These are phyloP conservation scores for Melaleuca alternifolia DNA, from an alignment of 345 rosid species.

Conservation along the genomic window DNA sequence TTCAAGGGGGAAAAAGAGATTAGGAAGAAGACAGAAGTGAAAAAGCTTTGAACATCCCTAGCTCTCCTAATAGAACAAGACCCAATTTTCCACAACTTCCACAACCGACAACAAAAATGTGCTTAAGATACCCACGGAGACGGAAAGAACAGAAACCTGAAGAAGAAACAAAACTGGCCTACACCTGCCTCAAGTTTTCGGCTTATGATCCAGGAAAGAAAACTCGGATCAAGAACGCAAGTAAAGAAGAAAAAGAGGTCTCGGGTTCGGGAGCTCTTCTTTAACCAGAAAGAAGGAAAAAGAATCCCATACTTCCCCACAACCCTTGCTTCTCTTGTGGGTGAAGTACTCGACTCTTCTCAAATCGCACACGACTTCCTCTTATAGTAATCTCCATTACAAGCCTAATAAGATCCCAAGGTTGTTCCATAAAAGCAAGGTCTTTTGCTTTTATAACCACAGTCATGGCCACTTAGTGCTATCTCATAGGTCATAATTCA, in stretches of 20 bases:
- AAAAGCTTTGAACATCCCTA: not conserved
- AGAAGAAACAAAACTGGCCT: not conserved
- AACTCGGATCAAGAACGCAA: not conserved
- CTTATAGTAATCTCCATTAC: too few relatives aligned
- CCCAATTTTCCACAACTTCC: not conserved
- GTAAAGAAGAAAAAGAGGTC: not conserved
- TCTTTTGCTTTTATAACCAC: too few relatives aligned
- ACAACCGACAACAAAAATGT: not conserved
- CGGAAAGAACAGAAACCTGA: not conserved
- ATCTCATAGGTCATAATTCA: not conserved
- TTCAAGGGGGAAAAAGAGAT: not conserved
- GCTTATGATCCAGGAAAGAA: not conserved
- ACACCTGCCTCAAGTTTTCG: not conserved
- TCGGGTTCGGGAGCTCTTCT: not conserved
- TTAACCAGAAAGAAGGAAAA: not conserved
- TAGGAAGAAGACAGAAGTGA: not conserved
- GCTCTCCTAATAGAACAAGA: not conserved
- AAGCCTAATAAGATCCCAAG: too few relatives aligned
- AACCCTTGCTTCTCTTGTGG: too few relatives aligned
- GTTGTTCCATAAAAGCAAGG: too few relatives aligned
- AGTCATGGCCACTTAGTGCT: not conserved
- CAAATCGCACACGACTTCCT: too few relatives aligned
- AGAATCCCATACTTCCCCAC: not conserved
- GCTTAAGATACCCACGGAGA: not conserved
- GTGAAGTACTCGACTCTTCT: too few relatives aligned